Evolutionary conservation across 768 basidiomycete species (phyloP), one percentile per base, ranked within the genome.

Genomic region (Leucocoprinus sp.): DNA sequence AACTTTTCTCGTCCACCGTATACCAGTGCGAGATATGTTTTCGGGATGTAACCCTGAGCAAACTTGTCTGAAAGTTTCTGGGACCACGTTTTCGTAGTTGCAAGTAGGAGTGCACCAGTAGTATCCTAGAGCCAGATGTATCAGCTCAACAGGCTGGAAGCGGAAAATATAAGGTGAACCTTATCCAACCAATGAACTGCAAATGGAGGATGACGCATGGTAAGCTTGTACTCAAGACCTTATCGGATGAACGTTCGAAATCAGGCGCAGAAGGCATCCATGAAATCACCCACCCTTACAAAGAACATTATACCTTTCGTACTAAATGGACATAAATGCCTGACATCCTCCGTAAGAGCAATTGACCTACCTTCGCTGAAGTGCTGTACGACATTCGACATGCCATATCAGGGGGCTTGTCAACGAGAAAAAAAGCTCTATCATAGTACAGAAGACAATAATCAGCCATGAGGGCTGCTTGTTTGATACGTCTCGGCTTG

Each of bases 131-230:
- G 22, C 8, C 29, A 29, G 11, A 19, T 35, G 31, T 31, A 31
- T 31, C 31, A 31, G 31, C 6, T 28, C 6, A 8, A 31, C 26
- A 27, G 5, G 11, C 26, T 27, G 26, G 5, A 27, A 11, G n/a
- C n/a, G 4, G 14, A 41, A 19, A 26, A 41, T 45, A 18, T 5
- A 36, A 19, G 43, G 33, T 57, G 12, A 19, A 78, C 83, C 66
- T 80, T 81, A 64, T 84, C 82, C 4, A 85, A 68, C 11, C 83
- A 72, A 55, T 85, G 83, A 17, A 84, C 72, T 5, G 74, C 64
- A 43, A 65, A 64, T 5, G 74, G 79, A 12, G 21, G 43, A 22
- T 42, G 27, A 3, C 51, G 49, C 33, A 53, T 51, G n/a, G 41
- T 53, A 43, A 62, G 41, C 41, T 54, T 50, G 8, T 29, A 27